A percentile compares a stretch with the other conserved stretches of the same genome.
Evolutionary conservation across 2,329 filamentous ascomycete genomes (phyloP).

Genomic region (Grosmannia serpens): DNA sequence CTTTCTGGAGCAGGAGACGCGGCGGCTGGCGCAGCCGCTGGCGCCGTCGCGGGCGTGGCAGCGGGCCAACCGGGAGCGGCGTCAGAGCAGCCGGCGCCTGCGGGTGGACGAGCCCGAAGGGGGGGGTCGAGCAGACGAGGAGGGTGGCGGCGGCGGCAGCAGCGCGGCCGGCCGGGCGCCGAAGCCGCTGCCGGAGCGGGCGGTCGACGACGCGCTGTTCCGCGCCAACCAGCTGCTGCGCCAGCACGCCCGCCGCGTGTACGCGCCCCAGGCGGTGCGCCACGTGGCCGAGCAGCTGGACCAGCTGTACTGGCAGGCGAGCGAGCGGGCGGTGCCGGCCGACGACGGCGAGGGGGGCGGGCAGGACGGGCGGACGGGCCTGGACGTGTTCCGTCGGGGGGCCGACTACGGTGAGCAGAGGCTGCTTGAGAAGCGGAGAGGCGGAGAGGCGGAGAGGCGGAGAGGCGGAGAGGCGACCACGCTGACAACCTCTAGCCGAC

Average conservation of each 20-base stretch:
- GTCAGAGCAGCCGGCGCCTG: background rate
- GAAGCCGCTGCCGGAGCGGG: constrained; percentile 30
- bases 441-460: no score
- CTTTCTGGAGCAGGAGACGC: constrained; percentile 53
- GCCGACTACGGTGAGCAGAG: constrained; percentile 35
- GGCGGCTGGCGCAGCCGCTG: constrained; percentile 48
- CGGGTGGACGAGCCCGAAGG: background rate
- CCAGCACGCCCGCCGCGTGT: constrained; percentile 54
- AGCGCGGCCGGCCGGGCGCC: constrained; percentile 10
- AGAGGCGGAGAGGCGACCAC: no score
- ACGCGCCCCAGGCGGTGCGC: constrained; percentile 56
- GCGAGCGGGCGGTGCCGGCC: constrained; percentile 20
- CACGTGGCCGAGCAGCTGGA: constrained; percentile 66
- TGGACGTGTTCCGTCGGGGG: constrained; percentile 19
- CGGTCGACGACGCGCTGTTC: constrained; percentile 44
- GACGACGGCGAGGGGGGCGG: constrained; percentile 6
- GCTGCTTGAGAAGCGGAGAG: no score
- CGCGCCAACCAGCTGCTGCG: constrained; percentile 50
- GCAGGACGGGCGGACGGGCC: constrained; percentile 17
- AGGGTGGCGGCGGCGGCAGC: background rate
- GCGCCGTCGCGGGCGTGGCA: constrained; percentile 43
- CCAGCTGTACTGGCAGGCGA: constrained; percentile 44
- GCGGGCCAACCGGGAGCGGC: constrained; percentile 26
- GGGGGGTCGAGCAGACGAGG: background rate
- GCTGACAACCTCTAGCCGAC: constrained; percentile 21